phyloP scores from a whole-genome alignment of 164 flowering plant genomes.

The Magnolia kwangsiensis region DNA sequence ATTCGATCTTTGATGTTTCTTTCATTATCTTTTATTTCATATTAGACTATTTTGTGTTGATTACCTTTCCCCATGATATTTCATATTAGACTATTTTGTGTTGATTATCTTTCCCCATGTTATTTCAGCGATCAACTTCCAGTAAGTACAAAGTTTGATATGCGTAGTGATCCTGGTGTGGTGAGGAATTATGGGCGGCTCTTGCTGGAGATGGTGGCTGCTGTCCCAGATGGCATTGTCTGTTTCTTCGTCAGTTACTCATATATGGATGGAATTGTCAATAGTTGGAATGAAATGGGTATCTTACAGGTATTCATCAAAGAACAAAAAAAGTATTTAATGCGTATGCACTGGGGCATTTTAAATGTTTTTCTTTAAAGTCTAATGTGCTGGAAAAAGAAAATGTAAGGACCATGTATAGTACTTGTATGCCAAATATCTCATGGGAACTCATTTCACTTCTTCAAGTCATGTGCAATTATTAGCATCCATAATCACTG shows the following conservation, averaged over 20 bases:
- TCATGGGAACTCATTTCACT: no score
- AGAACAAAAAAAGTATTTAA: neutral
- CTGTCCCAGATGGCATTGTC: conserved; percentile 98
- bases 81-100: conserved; percentile 21
- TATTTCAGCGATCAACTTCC: conserved; percentile 96
- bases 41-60: conserved; percentile 2
- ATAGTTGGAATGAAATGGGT: conserved; percentile 90
- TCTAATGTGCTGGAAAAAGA: no score
- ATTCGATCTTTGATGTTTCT: neutral
- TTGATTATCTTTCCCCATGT: conserved; percentile 4
- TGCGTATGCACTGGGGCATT: neutral
- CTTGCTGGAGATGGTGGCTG: conserved; percentile 91
- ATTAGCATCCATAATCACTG: no score
- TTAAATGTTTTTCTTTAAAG: neutral
- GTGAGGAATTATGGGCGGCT: conserved; percentile 97
- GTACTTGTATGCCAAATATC: no score
- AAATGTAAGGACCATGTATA: no score
- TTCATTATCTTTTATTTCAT: conserved; percentile 1
- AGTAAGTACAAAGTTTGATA: conserved; percentile 95
- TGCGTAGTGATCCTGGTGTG: conserved; percentile 97
- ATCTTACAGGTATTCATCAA: conserved; percentile 60
- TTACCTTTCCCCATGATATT: conserved; percentile 14
- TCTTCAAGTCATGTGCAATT: no score
- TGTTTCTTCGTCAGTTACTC: conserved; percentile 99
- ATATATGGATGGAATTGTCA: conserved; percentile 95